Base-by-base conservation (phyloP, 129 eudicot genomes). In the Centrapalus pauciflorus region DNA sequence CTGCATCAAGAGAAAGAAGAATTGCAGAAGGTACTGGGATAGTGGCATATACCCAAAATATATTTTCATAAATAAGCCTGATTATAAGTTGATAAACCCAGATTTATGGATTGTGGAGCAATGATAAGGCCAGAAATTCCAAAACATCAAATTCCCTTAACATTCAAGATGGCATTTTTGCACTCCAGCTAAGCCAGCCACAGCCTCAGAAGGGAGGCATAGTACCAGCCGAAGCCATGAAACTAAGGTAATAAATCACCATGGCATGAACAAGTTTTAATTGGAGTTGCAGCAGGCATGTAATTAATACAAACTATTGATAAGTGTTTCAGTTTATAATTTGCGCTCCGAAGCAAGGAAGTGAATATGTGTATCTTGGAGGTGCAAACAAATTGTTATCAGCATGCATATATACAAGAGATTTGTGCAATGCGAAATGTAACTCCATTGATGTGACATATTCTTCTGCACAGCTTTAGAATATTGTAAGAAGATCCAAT, bases 131-230 rank as follows among this genome's bases (percentile, higher is more conserved):
- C 48, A 57, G 61, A 38, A 68, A 21, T 28, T 24, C 77, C 51
- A 57, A 12, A 19, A 50, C 56, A 52, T 35, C 76, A 17, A n/a
- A 26, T 38, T 69, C 46, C 11, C 74, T 45, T 38, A 67, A 69
- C 62, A 68, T 28, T 55, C n/a, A n/a, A n/a, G 74, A 69, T 64
- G 84, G 72, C 46, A 25, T 75, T 25, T 32, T 68, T 67, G 73
- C 56, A 60, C 80, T 83, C 45, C 71, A 83, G 81, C 78, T 87
- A 41, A 71, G 82, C 77, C 86, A 51, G 59, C 87, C 84, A 66
- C 80, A 64, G 46, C 72, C 69, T 43, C 88, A 73, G 56, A 67
- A 57, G 23, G 66, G 71, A 27, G 80, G 67, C 38, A 67, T 33
- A 58, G 51, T n/a, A n/a, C n/a, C 80, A 26, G 67, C 65, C 57